A percentile compares a stretch with the other conserved stretches of the same genome.
Conservation (phyloP, 1,284 basidiomycete species). For the Apiotrichum veenhuisii region DNA sequence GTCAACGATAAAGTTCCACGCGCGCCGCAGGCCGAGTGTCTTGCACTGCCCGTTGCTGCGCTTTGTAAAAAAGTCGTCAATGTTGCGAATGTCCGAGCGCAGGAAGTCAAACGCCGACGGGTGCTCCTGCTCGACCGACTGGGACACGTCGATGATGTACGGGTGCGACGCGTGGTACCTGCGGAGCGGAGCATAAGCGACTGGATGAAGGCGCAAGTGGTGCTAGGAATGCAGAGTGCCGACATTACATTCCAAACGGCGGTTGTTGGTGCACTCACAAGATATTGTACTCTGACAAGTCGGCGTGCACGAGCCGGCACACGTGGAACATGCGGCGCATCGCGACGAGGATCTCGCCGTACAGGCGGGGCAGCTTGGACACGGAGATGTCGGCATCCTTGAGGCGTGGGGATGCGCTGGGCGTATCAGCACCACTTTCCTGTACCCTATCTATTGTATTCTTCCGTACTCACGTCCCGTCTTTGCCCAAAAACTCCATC, state of each 20-base stretch:
- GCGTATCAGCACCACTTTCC: no score
- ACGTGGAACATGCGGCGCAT: slow-evolving; percentile 81
- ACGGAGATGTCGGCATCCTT: slow-evolving; percentile 70
- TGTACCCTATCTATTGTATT: no score
- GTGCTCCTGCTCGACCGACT: slow-evolving; percentile 98
- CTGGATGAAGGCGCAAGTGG: no score
- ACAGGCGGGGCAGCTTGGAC: slow-evolving; percentile 57
- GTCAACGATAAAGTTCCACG: slow-evolving; percentile 83
- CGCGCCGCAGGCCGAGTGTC: slow-evolving; percentile 73
- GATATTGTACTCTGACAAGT: slow-evolving; percentile 98
- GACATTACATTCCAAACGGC: no score
- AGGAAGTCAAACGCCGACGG: slow-evolving; percentile 94
- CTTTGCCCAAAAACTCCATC: slow-evolving; percentile 86
- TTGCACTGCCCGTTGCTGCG: slow-evolving; percentile 59
- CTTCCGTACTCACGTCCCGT: slow-evolving; percentile 50
- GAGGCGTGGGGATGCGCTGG: slow-evolving; percentile 79
- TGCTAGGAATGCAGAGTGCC: no score
- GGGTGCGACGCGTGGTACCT: slow-evolving; percentile 62
- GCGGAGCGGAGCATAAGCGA: no score
- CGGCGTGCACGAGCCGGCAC: slow-evolving; percentile 94
- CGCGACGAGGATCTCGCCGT: slow-evolving; percentile 73
- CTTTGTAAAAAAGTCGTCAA: slow-evolving; percentile 85
- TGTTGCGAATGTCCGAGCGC: slow-evolving; percentile 83
- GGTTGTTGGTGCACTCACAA: slow-evolving; percentile 64
- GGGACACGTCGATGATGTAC: slow-evolving; percentile 96